Percentiles rank a stretch among this genome's conserved stretches.
phyloP scores from a whole-genome alignment of 192 early-diverging fungal genomes.

The Backusella luteola region DNA sequence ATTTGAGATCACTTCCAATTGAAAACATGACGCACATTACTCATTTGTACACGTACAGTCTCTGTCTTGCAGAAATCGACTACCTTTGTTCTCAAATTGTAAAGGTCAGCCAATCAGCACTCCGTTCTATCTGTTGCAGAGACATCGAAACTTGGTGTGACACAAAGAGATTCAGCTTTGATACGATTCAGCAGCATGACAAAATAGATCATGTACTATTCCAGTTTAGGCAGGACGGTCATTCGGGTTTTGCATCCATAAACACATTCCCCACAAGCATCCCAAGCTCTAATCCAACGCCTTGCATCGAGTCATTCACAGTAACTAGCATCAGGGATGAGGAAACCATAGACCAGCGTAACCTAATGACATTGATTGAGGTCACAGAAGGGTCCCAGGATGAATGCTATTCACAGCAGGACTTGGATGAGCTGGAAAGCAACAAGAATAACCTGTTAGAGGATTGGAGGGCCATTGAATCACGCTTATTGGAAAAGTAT shows the following conservation, averaged over 20 bases:
- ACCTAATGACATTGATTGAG: neutral
- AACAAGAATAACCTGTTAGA: neutral
- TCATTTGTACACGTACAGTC: slow-evolving; percentile 6
- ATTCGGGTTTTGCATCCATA: slow-evolving; percentile 8
- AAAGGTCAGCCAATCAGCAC: neutral
- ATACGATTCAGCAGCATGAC: neutral
- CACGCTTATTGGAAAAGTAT: neutral
- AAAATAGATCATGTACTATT: neutral
- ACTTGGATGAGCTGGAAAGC: neutral
- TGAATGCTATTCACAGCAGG: neutral
- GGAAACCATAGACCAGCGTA: neutral
- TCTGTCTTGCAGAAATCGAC: slow-evolving; percentile 12
- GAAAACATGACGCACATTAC: slow-evolving; percentile 1
- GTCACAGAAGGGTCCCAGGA: neutral
- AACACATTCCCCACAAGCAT: neutral
- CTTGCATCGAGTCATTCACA: neutral
- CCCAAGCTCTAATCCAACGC: neutral
- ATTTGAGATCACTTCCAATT: slow-evolving; percentile 7
- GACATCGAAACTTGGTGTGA: slow-evolving; percentile 18
- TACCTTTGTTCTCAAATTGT: slow-evolving; percentile 1
- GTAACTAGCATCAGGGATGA: neutral
- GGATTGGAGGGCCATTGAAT: neutral
- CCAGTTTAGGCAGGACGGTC: slow-evolving; percentile 5
- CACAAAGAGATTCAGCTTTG: slow-evolving; percentile 8
- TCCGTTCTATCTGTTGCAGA: neutral